These are phyloP conservation scores for Ampelocalamus luodianensis DNA, from an alignment of 176 grass and related monocot species.

Conservation along the genomic window DNA sequence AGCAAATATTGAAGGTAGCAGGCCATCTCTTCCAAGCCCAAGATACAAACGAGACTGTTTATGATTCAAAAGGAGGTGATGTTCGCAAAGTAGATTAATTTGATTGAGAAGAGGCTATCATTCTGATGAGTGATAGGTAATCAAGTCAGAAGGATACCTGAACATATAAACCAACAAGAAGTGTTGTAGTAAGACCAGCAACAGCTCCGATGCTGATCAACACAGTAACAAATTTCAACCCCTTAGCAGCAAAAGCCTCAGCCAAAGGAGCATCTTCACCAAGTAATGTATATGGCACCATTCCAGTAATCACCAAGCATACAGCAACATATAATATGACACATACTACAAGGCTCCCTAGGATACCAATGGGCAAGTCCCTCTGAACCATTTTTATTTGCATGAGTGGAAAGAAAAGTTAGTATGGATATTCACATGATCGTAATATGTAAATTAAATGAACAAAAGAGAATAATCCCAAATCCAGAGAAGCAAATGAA, in stretches of 20 bases:
- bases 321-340: conserved; percentile 84
- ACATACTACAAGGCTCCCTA: conserved; percentile 86
- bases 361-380: conserved; percentile 87
- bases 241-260: conserved; percentile 93
- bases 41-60: conserved; percentile 93
- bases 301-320: conserved; percentile 96
- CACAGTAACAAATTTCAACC: conserved; percentile 80
- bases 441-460: neutral
- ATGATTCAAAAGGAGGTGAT: conserved; percentile 36
- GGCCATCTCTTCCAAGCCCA: conserved; percentile 96
- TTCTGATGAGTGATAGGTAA: neutral
- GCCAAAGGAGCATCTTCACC: conserved; percentile 88
- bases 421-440: conserved; percentile 21
- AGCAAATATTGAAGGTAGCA: conserved; percentile 79
- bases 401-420: conserved; percentile 38
- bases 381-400: conserved; percentile 55
- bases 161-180: conserved; percentile 98
- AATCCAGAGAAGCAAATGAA: neutral
- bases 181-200: conserved; percentile 89
- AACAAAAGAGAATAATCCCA: neutral
- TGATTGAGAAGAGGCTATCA: neutral
- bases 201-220: conserved; percentile 95
- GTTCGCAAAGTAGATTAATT: conserved; percentile 41
- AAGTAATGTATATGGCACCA: conserved; percentile 90
- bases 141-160: conserved; percentile 60